Base-by-base conservation (phyloP, 2,329 filamentous ascomycete species). In the Tolypocladium nubicola region DNA sequence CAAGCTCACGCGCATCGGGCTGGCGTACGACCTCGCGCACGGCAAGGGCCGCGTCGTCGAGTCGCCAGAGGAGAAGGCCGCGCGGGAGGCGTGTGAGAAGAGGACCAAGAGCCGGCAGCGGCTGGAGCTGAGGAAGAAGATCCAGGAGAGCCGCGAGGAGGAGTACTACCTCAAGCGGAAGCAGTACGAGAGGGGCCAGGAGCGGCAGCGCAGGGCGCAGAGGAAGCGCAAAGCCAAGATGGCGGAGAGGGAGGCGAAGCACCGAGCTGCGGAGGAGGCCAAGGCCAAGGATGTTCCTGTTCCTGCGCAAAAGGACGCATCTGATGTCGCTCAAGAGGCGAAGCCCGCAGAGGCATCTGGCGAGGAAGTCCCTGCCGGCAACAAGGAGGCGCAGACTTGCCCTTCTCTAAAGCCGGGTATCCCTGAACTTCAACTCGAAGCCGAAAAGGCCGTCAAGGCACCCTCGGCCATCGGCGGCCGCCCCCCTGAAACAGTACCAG, bases 141-240 rank as follows among this genome's bases (percentile, higher is more conserved):
- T 75, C 13, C 70, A 74, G n/a, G 66, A 71, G 14, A 76, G 73
- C 57, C 65, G 67, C n/a, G 70, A 72, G 38, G 65, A 70, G 54
- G 57, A 61, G 4, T 67, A 75, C 50, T 73, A 72, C 16, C 63
- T 75, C 14, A 68, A 69, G 54, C 69, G 65, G 21, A 74, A 71
- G 53, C 68, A 72, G 37, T 70, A 70, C 49, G 68, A 71, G 47
- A 75, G 71, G 56, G 59, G 61, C 1, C 59, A 67, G 39, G 65
- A 61, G 19, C 62, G 53, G 30, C 56, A 57, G 4, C 53, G 61
- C 64, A 86, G 84, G 66, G 90, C 89, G 69, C 91, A 89, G 73
- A 93, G 90, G 71, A 90, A 88, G 74, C 89, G 87, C 76, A 91
- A 89, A 79, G 80, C 81, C 37, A 88, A 86, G 71, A 89, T 89